Evolutionary conservation across 495 filamentous ascomycete genomes (phyloP), one percentile per base, ranked within the genome.

Genomic region (Talaromyces trachyspermus): DNA sequence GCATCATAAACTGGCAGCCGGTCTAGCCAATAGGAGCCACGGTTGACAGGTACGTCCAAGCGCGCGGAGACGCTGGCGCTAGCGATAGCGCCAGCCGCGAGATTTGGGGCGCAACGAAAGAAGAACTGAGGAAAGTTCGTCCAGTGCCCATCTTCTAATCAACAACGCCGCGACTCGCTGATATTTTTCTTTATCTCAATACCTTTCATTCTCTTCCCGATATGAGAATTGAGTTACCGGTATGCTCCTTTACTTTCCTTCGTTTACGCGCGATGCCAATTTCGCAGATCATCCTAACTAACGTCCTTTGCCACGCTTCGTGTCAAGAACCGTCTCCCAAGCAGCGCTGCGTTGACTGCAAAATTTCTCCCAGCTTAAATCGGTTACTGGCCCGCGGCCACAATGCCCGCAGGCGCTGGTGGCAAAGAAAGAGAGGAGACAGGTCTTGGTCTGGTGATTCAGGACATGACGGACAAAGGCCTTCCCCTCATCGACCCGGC

Each of bases 401-500:
- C 52, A 54, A 78, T 78, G 74, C 68, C 72, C 58, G 72, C 73
- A 46, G 72, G 69, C 54, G 61, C 70, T 50, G 68, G 67, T 56
- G 70, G 69, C 43, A 83, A 64, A 66, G 79, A 48, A 83, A 83
- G 64, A 65, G 79, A 55, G 66, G 64, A 27, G 78, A 81, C 46
- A 62, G 75, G 55, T 66, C 60, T 22, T 77, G 65, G 56, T 72
- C 76, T 10, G 62, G 68, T 46, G 76, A 80, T 44, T 65, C 67
- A 29, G 63, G 58, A 32, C 68, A 78, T 55, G 75, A 80, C 53
- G 61, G 63, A 35, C 57, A 61, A 46, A 70, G 81, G 51, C 79
- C 80, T 42, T 84, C 81, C 46, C 80, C 81, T 43, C 78, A 85
- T 66, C 74, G 79, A 29, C 81, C 81, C 30, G 72, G 76, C 41